Percentiles rank a stretch among this genome's conserved stretches.
These are phyloP conservation scores for Leccinum subgranulosum DNA, from an alignment of 768 basidiomycete genomes.

Conservation along the genomic window DNA sequence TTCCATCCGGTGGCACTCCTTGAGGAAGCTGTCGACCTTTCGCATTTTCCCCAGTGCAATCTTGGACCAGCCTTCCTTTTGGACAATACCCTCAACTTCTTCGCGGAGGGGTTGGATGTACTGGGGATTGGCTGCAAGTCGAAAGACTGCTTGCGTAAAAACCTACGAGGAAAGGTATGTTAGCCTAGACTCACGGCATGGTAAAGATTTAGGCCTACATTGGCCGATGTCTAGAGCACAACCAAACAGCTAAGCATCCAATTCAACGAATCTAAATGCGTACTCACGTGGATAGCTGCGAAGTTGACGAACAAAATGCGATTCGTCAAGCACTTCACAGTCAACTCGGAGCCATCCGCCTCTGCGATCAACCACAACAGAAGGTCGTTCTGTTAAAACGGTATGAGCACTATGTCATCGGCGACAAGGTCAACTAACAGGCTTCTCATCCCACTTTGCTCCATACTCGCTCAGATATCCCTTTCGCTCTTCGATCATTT, in stretches of 20 bases:
- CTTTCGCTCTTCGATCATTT: constrained; percentile 30
- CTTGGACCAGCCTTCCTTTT: not conserved
- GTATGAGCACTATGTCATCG: not conserved
- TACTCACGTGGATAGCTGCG: constrained; percentile 23
- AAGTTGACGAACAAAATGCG: constrained; percentile 15
- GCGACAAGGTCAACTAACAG: constrained; percentile 22
- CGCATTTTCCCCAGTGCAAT: not conserved
- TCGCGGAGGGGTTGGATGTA: not conserved
- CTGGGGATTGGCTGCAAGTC: not conserved
- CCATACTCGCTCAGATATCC: constrained; percentile 20
- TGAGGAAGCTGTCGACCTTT: not conserved
- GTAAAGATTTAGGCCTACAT: not conserved
- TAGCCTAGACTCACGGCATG: no score
- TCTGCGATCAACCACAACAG: constrained; percentile 31
- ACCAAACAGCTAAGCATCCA: not conserved
- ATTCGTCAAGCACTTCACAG: constrained; percentile 18
- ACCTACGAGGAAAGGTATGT: not conserved
- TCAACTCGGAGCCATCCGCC: constrained; percentile 14
- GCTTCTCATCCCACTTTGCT: constrained; percentile 26
- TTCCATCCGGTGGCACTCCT: not conserved
- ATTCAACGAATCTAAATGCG: not conserved
- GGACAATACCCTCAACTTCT: not conserved
- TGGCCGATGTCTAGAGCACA: not conserved
- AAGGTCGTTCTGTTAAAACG: constrained; percentile 29
- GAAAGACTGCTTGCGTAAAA: not conserved